phyloP scores from a whole-genome alignment of 2,329 filamentous ascomycete genomes.

The Reticulascus tulasneorum region DNA sequence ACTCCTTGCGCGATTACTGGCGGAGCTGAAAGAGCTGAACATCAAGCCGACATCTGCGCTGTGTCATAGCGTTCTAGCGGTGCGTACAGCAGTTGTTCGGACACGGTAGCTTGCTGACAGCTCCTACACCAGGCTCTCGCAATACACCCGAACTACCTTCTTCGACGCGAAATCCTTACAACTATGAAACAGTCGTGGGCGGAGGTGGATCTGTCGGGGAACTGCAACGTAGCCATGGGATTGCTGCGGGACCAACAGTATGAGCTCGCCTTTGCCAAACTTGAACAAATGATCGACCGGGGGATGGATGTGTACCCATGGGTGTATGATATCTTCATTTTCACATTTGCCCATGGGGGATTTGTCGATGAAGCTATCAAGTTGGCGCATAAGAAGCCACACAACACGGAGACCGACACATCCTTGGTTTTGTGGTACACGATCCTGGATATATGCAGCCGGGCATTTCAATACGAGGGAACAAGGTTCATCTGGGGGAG shows the following conservation, averaged over 20 bases:
- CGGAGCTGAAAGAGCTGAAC: constrained; percentile 63
- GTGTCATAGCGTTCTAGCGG: constrained; percentile 69
- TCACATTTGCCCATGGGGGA: constrained; percentile 64
- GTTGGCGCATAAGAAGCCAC: constrained; percentile 57
- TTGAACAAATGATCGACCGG: constrained; percentile 62
- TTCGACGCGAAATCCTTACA: constrained; percentile 66
- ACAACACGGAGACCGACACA: constrained; percentile 26
- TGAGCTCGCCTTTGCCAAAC: constrained; percentile 70
- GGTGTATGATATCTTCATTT: constrained; percentile 76
- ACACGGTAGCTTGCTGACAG: constrained; percentile 3
- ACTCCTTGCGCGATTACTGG: constrained; percentile 59
- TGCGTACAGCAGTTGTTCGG: constrained; percentile 24
- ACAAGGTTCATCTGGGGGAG: constrained; percentile 67
- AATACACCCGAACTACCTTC: constrained; percentile 79
- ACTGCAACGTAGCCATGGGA: constrained; percentile 66
- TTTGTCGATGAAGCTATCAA: constrained; percentile 75
- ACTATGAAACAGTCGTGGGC: constrained; percentile 73
- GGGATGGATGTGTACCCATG: constrained; percentile 58
- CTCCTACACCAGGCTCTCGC: constrained; percentile 55
- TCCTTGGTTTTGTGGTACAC: constrained; percentile 59
- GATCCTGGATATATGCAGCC: constrained; percentile 71
- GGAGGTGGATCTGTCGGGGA: constrained; percentile 56
- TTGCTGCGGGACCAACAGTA: constrained; percentile 77
- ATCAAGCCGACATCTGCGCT: constrained; percentile 62
- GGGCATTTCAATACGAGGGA: constrained; percentile 58